Conservation (phyloP, 1,284 basidiomycete species). For the Irpex lacteus region DNA sequence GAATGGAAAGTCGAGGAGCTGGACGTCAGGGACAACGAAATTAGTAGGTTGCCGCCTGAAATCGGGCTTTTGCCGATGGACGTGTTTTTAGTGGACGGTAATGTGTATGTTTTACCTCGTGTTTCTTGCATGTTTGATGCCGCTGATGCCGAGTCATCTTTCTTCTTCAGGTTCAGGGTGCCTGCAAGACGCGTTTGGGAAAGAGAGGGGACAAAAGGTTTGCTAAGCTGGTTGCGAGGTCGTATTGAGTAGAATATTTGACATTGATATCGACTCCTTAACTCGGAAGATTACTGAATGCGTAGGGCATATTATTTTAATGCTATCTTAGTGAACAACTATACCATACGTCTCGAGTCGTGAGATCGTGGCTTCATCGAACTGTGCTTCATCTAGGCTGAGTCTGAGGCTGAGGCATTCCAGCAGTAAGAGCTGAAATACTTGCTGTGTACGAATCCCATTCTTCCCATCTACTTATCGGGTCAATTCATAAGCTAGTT, state of each 20-base stretch:
- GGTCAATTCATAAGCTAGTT: neutral
- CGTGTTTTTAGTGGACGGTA: conserved; percentile 80
- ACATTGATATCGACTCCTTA: neutral
- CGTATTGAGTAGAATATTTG: conserved; percentile 52
- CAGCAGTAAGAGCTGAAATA: neutral
- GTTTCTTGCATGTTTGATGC: neutral
- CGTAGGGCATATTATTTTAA: neutral
- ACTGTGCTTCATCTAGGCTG: neutral
- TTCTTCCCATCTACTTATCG: neutral
- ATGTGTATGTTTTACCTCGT: conserved; percentile 51
- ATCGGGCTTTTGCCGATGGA: conserved; percentile 73
- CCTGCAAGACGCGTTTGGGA: conserved; percentile 79
- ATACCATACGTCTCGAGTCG: neutral
- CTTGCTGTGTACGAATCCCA: neutral
- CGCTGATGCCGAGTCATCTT: neutral
- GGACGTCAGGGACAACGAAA: conserved; percentile 76
- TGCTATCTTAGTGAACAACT: neutral
- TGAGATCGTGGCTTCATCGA: neutral
- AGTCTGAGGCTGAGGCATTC: neutral
- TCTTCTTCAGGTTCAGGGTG: conserved; percentile 63
- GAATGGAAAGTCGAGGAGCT: conserved; percentile 77
- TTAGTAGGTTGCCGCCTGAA: conserved; percentile 62
- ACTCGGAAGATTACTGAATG: too few species aligned
- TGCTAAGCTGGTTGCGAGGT: conserved; percentile 71
- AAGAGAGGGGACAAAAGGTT: conserved; percentile 77